These are phyloP conservation scores for Melaleuca alternifolia DNA, from an alignment of 345 rosid species.

Conservation along the genomic window DNA sequence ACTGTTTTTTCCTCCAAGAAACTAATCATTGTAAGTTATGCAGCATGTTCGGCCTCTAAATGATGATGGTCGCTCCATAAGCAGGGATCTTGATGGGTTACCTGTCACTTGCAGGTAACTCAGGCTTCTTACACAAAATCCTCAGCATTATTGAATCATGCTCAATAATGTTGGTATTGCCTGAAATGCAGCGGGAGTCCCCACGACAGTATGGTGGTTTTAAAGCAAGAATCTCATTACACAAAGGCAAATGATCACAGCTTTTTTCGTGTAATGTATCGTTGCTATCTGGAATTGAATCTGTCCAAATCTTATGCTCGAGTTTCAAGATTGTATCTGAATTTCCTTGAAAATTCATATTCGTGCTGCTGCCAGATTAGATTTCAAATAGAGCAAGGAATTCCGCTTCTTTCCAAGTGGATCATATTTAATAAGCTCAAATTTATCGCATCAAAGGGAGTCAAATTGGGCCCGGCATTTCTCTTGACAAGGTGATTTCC, in stretches of 20 bases:
- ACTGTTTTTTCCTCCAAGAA: neutral
- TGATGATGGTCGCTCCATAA: constrained; percentile 80
- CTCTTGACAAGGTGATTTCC: constrained; percentile 66
- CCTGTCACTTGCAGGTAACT: constrained; percentile 85
- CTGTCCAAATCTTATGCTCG: neutral
- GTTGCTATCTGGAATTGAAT: neutral
- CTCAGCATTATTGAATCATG: constrained; percentile 6
- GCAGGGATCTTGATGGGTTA: constrained; percentile 78
- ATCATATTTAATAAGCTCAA: constrained; percentile 86
- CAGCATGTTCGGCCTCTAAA: constrained; percentile 80
- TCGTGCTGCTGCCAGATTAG: constrained; percentile 48
- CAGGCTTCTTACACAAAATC: neutral
- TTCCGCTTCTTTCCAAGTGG: constrained; percentile 89
- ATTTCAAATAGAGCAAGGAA: constrained; percentile 91
- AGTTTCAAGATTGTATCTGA: neutral
- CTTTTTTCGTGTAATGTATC: constrained; percentile 67
- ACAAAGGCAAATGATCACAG: constrained; percentile 68
- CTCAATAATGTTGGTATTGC: constrained; percentile 8
- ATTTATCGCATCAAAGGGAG: constrained; percentile 72
- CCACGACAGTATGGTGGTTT: constrained; percentile 79
- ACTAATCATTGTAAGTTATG: constrained; percentile 8
- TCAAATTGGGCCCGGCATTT: constrained; percentile 81
- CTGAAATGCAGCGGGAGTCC: constrained; percentile 59
- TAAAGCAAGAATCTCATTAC: constrained; percentile 90
- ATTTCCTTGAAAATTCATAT: neutral